These are phyloP conservation scores for Drosera capensis DNA, from an alignment of 148 eudicot genomes.

Conservation along the genomic window DNA sequence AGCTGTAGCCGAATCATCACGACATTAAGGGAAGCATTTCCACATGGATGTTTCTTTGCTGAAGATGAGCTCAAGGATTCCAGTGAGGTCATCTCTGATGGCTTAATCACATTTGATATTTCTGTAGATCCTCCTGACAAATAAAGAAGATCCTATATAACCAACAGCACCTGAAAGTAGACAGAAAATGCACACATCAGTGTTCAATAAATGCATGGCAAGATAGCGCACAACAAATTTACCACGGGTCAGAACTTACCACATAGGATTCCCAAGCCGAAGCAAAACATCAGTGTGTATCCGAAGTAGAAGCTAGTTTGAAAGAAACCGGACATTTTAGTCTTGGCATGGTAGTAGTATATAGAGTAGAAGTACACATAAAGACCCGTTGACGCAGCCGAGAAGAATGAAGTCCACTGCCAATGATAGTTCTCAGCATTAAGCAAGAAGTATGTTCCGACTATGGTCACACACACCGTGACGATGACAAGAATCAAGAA, in stretches of 20 bases:
- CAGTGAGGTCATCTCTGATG: too few relatives aligned
- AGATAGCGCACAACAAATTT: not conserved
- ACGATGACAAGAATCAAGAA: slow-evolving; percentile 79
- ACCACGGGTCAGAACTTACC: slow-evolving; percentile 26
- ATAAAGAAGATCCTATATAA: not conserved
- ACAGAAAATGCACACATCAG: too few relatives aligned
- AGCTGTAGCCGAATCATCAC: too few relatives aligned
- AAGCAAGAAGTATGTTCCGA: slow-evolving; percentile 90
- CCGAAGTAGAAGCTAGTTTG: slow-evolving; percentile 98
- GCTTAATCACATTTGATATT: not conserved
- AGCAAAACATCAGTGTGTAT: slow-evolving; percentile 75
- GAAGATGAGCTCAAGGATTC: too few relatives aligned
- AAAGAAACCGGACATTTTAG: slow-evolving; percentile 95
- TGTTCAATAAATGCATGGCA: not conserved
- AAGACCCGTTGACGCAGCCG: slow-evolving; percentile 76
- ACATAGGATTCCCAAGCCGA: slow-evolving; percentile 73
- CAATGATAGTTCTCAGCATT: slow-evolving; percentile 98
- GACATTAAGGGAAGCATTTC: too few relatives aligned
- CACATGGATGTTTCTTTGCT: too few relatives aligned
- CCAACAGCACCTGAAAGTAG: not conserved
- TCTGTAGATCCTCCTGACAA: slow-evolving; percentile 1
- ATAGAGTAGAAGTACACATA: slow-evolving; percentile 82
- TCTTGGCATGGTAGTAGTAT: slow-evolving; percentile 81
- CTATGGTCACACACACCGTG: slow-evolving; percentile 90
- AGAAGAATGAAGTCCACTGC: slow-evolving; percentile 94